Percentiles rank a stretch among this genome's conserved stretches.
Evolutionary conservation across 2,329 filamentous ascomycete species (phyloP).

Genomic region (Rutstroemia sp.): DNA sequence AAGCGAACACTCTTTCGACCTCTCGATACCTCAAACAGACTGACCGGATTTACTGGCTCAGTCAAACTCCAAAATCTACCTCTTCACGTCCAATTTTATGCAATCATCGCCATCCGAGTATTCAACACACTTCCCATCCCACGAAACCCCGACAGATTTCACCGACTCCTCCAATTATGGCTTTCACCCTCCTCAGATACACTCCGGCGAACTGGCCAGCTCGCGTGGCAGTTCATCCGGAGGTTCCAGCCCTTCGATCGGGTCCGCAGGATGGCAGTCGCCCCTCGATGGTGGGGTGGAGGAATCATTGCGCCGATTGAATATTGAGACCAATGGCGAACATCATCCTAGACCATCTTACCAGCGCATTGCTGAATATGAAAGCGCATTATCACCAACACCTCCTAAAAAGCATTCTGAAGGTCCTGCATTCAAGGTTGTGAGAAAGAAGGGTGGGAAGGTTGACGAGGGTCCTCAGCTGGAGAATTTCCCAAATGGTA

Average conservation of each 20-base stretch:
- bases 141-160: conserved; percentile 31
- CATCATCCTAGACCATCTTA: conserved; percentile 25
- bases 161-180: conserved; percentile 47
- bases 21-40: conserved; percentile 14
- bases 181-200: conserved; percentile 39
- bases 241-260: conserved; percentile 21
- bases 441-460: conserved; percentile 35
- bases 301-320: conserved; percentile 48
- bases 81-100: conserved; percentile 49
- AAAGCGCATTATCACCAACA: conserved; percentile 46
- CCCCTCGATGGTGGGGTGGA: conserved; percentile 37
- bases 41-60: conserved; percentile 31
- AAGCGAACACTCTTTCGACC: too few species aligned
- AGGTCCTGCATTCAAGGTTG: conserved; percentile 47
- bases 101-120: conserved; percentile 48
- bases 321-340: conserved; percentile 25
- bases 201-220: conserved; percentile 30
- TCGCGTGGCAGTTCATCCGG: conserved; percentile 13
- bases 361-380: conserved; percentile 51
- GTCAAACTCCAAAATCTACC: conserved; percentile 20
- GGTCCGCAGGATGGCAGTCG: conserved; percentile 1
- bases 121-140: conserved; percentile 36
- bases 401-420: conserved; percentile 35
- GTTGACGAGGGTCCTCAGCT: conserved; percentile 22
- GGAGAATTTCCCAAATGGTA: conserved; percentile 74